Conservation (phyloP, 225 moss, liverwort and hornwort genomes). For the Thuidium tamariscinum region DNA sequence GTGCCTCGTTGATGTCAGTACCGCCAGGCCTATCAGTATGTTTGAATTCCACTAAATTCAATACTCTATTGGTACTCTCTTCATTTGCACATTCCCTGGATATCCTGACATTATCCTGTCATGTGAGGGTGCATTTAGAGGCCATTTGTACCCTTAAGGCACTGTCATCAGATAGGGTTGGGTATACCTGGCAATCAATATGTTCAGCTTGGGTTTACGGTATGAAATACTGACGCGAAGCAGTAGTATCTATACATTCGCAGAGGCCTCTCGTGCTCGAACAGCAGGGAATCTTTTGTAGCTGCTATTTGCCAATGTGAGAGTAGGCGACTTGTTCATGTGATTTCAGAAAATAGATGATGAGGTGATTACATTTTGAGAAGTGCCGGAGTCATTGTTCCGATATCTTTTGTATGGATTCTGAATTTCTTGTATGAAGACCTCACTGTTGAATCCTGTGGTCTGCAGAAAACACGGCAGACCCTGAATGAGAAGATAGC, state of each 20-base stretch:
- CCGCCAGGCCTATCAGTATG: neutral
- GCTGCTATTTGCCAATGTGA: neutral
- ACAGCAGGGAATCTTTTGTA: neutral
- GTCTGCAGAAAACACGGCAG: slow-evolving; percentile 75
- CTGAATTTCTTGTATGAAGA: neutral
- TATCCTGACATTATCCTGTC: neutral
- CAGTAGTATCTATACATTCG: neutral
- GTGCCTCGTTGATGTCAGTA: neutral
- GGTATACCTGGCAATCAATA: neutral
- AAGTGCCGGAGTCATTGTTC: neutral
- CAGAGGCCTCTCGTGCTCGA: neutral
- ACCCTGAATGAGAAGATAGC: slow-evolving; percentile 96
- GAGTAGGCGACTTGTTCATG: neutral
- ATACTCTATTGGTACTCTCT: neutral
- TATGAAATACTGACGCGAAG: neutral
- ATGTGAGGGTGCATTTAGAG: neutral
- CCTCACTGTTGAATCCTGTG: neutral
- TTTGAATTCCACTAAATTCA: neutral
- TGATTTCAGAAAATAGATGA: neutral
- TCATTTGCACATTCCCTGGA: neutral
- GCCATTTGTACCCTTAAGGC: neutral
- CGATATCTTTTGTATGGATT: neutral
- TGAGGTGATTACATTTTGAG: neutral
- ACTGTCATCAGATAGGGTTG: neutral
- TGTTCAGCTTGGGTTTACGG: neutral